Conservation (phyloP, 208 protist species). For the Trypanosoma cruzi region DNA sequence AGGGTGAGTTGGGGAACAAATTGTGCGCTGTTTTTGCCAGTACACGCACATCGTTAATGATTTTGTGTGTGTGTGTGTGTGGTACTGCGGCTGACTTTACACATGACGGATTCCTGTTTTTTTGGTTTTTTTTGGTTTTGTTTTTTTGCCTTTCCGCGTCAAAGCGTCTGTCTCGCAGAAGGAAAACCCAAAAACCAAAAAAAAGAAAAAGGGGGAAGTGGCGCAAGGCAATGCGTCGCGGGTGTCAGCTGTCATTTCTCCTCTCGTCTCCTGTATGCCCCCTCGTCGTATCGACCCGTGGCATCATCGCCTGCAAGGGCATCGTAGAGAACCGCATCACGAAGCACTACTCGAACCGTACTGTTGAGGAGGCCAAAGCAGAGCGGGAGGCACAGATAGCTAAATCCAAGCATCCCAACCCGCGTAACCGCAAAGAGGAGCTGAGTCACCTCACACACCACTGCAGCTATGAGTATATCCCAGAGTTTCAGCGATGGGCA, state of each 20-base stretch:
- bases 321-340: slow-evolving; percentile 88
- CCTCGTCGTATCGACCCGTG: slow-evolving; percentile 1
- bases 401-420: slow-evolving; percentile 69
- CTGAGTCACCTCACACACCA: slow-evolving; percentile 87
- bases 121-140: neutral
- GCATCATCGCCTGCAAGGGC: slow-evolving; percentile 76
- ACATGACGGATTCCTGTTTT: neutral
- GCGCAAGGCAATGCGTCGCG: slow-evolving; percentile 32
- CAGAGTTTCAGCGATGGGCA: slow-evolving; percentile 92
- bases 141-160: slow-evolving; percentile 1
- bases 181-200: neutral
- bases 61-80: neutral
- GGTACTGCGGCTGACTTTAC: neutral
- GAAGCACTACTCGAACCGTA: slow-evolving; percentile 86
- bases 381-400: slow-evolving; percentile 55
- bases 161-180: neutral
- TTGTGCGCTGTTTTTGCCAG: neutral
- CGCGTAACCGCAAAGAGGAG: slow-evolving; percentile 81
- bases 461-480: slow-evolving; percentile 90
- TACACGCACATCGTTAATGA: neutral
- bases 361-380: slow-evolving; percentile 71
- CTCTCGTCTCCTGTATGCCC: neutral
- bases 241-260: neutral
- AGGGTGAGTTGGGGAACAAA: neutral
- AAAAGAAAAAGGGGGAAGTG: neutral